Conservation (phyloP, 2,329 filamentous ascomycete genomes). For the Orbilia oligospora region DNA sequence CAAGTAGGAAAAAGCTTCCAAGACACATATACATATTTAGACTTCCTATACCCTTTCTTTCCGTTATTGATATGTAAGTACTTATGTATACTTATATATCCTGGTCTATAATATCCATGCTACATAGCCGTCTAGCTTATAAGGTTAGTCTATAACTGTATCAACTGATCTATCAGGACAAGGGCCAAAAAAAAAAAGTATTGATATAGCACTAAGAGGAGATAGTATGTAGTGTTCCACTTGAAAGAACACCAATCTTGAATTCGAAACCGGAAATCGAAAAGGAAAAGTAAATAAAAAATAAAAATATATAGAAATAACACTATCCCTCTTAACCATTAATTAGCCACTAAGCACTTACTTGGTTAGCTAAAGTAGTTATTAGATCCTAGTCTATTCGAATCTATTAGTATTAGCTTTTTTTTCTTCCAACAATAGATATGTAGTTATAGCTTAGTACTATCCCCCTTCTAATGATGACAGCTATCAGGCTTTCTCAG, state of each 20-base stretch:
- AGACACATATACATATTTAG: no score
- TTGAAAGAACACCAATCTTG: not conserved
- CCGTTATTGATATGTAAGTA: no score
- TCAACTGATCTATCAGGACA: no score
- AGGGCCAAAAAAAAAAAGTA: no score
- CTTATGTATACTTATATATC: no score
- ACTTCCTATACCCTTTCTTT: no score
- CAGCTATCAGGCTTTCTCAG: slow-evolving; percentile 3
- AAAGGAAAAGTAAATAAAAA: not conserved
- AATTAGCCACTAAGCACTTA: not conserved
- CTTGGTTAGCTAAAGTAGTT: not conserved
- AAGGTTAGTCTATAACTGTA: no score
- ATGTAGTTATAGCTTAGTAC: not conserved
- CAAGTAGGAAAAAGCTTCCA: not conserved
- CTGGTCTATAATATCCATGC: no score
- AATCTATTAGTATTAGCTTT: not conserved
- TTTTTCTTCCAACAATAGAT: not conserved
- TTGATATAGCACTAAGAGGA: not conserved
- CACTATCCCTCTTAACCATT: no score
- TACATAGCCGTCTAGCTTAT: no score
- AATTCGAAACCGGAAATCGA: not conserved
- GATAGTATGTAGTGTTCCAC: no score
- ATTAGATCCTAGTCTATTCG: not conserved
- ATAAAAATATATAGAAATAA: no score
- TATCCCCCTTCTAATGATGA: slow-evolving; percentile 28